These are phyloP conservation scores for Paramyrothecium roridum DNA, from an alignment of 2,329 filamentous ascomycete species.

Conservation along the genomic window DNA sequence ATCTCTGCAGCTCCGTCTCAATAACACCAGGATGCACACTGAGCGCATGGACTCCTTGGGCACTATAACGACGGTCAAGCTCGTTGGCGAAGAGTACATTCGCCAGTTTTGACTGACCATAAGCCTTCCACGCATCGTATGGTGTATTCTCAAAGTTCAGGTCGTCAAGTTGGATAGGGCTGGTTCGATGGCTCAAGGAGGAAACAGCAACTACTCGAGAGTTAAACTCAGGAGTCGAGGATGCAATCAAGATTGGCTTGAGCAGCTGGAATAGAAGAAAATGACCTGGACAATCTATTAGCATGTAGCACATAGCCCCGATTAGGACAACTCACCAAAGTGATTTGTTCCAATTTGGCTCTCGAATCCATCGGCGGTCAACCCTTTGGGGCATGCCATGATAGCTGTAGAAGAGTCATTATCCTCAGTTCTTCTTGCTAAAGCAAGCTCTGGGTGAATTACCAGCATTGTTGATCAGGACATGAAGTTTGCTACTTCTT, in stretches of 20 bases:
- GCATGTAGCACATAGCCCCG: too few relatives aligned
- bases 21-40: not conserved
- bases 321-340: too few relatives aligned
- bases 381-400: too few relatives aligned
- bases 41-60: not conserved
- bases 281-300: slow-evolving; percentile 9
- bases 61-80: not conserved
- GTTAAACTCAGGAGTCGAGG: slow-evolving; percentile 1
- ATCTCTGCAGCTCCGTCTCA: not conserved
- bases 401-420: too few relatives aligned
- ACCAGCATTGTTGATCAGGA: slow-evolving; percentile 20
- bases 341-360: slow-evolving; percentile 14
- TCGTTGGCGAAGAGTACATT: not conserved
- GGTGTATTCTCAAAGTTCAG: not conserved
- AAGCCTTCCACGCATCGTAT: not conserved
- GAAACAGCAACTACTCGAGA: slow-evolving; percentile 6
- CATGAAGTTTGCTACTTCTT: slow-evolving; percentile 9
- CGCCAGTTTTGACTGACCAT: not conserved
- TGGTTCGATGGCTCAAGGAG: not conserved
- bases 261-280: slow-evolving; percentile 10
- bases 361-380: too few relatives aligned
- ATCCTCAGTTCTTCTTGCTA: slow-evolving; percentile 6
- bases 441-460: slow-evolving; percentile 9
- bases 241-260: slow-evolving; percentile 3
- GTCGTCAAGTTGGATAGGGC: not conserved